Evolutionary conservation across 2,329 filamentous ascomycete species (phyloP), one percentile per base, ranked within the genome.

Genomic region (Ascocoryne sarcoides): DNA sequence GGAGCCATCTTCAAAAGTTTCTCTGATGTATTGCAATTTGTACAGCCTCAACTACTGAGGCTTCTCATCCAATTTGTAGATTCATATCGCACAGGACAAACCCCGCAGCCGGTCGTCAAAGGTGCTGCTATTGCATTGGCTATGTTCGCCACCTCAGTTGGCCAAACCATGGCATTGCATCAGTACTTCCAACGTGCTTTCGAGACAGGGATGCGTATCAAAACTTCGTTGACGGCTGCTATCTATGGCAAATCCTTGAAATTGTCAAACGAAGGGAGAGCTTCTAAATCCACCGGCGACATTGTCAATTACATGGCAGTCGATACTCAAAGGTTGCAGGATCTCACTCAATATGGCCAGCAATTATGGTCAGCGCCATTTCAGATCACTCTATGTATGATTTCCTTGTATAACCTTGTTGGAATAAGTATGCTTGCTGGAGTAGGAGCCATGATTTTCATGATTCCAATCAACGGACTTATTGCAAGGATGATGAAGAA

Each of bases 241-340:
- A 96, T 98, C 49, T 98, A 98, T 62, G 76, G 81, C 44, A 98
- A 98, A 65, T 84, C 89, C 0, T 71, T 96, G 47, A 82, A 78
- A 48, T 70, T 98, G 14, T 96, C 90, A 4, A 96, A 94, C 54
- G 92, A 98, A 64, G 92, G 92, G 7, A 78, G 90, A 39, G 75
- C 88, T 2, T 66, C 79, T 32, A 95, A 96, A 65, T 85, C 86
- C 0, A 98, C 92, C 0, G 92, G 92, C 42, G 93, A 98, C 57
- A 96, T 98, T 57, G 92, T 98, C 60, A 98, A 98, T 60, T 92
- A 95, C 65, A 98, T 98, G 90, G 92, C 93, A 33, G 90, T 98
- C 8, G 92, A 98, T 60, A 90, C 90, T 10, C 92, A 98, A 63
- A 82, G 93, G 50, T 73, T 98, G 14, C 85, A 95, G 56, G 92